Evolutionary conservation across 129 eudicot species (phyloP).

Genomic region (Pseudognaphalium luteoalbum): DNA sequence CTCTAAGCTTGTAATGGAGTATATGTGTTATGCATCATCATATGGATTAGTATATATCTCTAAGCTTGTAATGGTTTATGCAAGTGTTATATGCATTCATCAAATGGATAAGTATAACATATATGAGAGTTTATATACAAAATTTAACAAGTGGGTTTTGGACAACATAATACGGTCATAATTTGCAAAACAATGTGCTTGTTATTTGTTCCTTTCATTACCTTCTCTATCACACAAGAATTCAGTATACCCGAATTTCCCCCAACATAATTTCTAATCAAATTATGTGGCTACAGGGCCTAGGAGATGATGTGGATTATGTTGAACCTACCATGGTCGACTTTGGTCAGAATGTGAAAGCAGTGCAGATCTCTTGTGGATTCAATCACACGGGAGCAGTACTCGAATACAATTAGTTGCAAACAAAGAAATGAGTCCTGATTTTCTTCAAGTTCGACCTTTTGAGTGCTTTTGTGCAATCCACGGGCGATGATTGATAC

Average conservation of each 20-base stretch:
- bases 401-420: slow-evolving; percentile 45
- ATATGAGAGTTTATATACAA: neutral
- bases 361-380: slow-evolving; percentile 82
- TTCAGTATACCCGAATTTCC: neutral
- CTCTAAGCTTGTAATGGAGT: too few species aligned
- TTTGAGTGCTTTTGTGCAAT: neutral
- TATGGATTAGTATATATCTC: too few species aligned
- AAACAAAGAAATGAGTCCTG: slow-evolving; percentile 2
- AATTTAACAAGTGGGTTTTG: neutral
- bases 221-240: neutral
- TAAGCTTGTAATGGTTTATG: neutral
- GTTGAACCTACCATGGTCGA: slow-evolving; percentile 60
- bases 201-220: neutral
- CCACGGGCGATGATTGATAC: slow-evolving; percentile 7
- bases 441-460: slow-evolving; percentile 13
- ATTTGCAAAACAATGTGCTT: neutral
- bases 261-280: neutral
- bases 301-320: slow-evolving; percentile 78
- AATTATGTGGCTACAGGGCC: slow-evolving; percentile 54
- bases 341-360: slow-evolving; percentile 61
- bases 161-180: neutral
- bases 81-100: neutral
- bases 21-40: too few species aligned
- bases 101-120: neutral
- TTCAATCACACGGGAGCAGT: slow-evolving; percentile 94